These are phyloP conservation scores for Candida succiphila DNA, from an alignment of 805 yeast genomes.

Conservation along the genomic window DNA sequence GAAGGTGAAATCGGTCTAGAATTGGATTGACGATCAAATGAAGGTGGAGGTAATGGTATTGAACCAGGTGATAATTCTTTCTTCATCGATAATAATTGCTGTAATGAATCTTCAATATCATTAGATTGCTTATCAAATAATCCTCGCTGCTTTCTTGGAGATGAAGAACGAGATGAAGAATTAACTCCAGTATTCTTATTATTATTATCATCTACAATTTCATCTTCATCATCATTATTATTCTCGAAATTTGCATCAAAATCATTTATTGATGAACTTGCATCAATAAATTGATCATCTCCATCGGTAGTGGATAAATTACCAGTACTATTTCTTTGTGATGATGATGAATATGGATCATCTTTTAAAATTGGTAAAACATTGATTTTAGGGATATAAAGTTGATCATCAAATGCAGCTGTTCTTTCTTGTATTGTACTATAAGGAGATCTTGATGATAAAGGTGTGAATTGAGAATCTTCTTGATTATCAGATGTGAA, in stretches of 20 bases:
- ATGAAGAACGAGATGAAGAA: background rate
- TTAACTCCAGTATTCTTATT: background rate
- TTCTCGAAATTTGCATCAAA: conserved; percentile 15
- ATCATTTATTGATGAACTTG: conserved; percentile 13
- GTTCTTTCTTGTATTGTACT: no score
- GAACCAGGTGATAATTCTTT: conserved; percentile 14
- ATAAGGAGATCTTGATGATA: no score
- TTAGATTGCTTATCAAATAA: conserved; percentile 1
- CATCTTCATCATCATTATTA: background rate
- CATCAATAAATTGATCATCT: conserved; percentile 9
- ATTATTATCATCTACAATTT: background rate
- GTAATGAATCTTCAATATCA: conserved; percentile 14
- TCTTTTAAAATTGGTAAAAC: no score
- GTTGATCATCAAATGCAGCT: no score
- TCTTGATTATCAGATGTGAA: no score
- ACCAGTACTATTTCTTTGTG: no score
- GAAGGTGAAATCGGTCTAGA: conserved; percentile 3
- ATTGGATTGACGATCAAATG: background rate
- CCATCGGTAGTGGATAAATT: conserved; percentile 1
- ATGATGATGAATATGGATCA: no score
- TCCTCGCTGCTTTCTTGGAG: background rate
- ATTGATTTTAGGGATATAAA: no score
- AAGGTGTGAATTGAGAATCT: no score
- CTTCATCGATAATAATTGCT: conserved; percentile 17
- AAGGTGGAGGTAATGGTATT: background rate